Conservation (phyloP, 2,329 filamentous ascomycete genomes). For the Drechslerella stenobrocha region DNA sequence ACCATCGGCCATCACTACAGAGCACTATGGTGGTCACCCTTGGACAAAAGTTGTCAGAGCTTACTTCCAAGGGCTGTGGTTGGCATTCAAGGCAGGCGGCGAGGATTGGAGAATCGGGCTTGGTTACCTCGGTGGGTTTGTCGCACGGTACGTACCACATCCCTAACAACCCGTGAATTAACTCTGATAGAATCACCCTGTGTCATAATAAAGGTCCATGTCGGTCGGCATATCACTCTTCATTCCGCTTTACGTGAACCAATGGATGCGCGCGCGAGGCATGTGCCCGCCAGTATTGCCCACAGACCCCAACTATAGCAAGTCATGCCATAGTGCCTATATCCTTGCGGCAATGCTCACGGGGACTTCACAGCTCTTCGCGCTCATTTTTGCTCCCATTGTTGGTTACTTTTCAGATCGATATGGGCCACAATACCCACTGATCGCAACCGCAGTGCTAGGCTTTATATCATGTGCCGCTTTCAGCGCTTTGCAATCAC, state of each 20-base stretch:
- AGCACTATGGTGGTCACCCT: constrained; percentile 1
- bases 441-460: constrained; percentile 70
- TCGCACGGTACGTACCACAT: constrained; percentile 56
- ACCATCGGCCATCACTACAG: background rate
- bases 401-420: constrained; percentile 84
- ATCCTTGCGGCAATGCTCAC: constrained; percentile 75
- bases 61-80: constrained; percentile 36
- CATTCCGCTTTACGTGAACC: constrained; percentile 88
- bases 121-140: constrained; percentile 90
- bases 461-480: constrained; percentile 77
- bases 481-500: constrained; percentile 73
- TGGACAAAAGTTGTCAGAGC: constrained; percentile 6
- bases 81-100: constrained; percentile 37
- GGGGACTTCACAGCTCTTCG: constrained; percentile 83
- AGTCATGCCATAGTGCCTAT: constrained; percentile 83
- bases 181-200: background rate
- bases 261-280: constrained; percentile 80
- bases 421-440: constrained; percentile 65
- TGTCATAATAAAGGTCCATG: constrained; percentile 73
- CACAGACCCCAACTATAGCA: constrained; percentile 71
- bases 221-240: constrained; percentile 95
- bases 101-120: constrained; percentile 66
- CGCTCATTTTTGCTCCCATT: constrained; percentile 78
- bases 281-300: constrained; percentile 72
- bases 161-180: background rate